These are phyloP conservation scores for Fusarium duplospermum DNA, from an alignment of 2,329 filamentous ascomycete genomes.

Conservation along the genomic window DNA sequence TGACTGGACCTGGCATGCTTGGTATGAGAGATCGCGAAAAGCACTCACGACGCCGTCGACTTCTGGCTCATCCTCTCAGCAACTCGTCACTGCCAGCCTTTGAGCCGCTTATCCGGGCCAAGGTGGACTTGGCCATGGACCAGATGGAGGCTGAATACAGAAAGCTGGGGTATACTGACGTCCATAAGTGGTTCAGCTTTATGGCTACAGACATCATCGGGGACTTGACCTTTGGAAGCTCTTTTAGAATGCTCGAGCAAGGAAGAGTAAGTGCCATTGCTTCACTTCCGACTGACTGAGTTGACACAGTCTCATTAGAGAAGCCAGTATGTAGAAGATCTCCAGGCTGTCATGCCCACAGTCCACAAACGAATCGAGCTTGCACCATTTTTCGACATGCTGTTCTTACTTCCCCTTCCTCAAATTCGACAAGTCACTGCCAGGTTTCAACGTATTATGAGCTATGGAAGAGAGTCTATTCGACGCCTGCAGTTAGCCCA, in stretches of 20 bases:
- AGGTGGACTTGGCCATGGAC: background rate
- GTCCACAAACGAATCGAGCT: conserved; percentile 1
- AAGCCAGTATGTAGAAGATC: background rate
- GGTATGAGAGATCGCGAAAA: background rate
- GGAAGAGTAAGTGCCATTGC: background rate
- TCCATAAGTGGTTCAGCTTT: conserved; percentile 4
- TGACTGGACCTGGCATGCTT: background rate
- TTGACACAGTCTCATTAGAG: background rate
- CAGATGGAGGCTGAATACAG: background rate
- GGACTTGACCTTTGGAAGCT: conserved; percentile 3
- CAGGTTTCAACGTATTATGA: background rate
- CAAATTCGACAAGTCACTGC: background rate
- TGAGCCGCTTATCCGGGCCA: background rate
- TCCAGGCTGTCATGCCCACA: background rate
- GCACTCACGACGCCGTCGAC: background rate
- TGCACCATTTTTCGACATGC: background rate
- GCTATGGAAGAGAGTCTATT: background rate
- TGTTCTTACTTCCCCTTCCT: background rate
- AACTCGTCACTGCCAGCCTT: background rate
- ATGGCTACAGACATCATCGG: conserved; percentile 16
- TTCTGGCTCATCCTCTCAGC: background rate
- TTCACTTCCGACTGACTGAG: fast-evolving
- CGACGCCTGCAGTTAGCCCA: background rate
- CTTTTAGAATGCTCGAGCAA: conserved; percentile 3
- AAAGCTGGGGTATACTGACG: background rate